Evolutionary conservation across 2,329 filamentous ascomycete species (phyloP), one percentile per base, ranked within the genome.

Genomic region (Colletotrichum spinosum): DNA sequence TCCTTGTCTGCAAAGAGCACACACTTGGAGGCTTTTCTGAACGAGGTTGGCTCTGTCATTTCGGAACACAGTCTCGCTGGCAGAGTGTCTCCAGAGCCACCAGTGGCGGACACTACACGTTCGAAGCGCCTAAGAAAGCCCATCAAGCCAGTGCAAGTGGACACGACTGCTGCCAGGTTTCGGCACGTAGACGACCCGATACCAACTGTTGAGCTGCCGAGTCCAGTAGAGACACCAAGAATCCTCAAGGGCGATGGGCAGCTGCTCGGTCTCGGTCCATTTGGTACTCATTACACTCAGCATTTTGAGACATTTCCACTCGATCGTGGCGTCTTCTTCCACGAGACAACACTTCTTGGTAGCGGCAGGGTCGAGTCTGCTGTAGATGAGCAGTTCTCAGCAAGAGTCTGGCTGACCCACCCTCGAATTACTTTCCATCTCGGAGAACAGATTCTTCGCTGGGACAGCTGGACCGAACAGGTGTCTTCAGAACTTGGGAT

Each of bases 281-380:
- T 87, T 71, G 88, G 88, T 1, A 87, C 85, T 2, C 80, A 82
- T 33, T 90, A 90, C 71, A 85, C 87, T 0, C 81, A 85, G 39
- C 83, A 90, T 70, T 91, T 91, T 67, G 87, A 90, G 50, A 74
- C 87, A 5, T 88, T 89, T 57, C 87, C 88, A 15, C 75, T 90
- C 37, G 82, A 85, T 44, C 70, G 74, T 7, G 83, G 83, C 3
- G 80, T 85, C 0, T 90, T 83, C 73, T 90, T 90, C 57, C 87
- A 90, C 59, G 80, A 84, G 66, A 84, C 79, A 56, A 90, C 87
- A 0, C 72, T 90, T 35, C 76, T 90, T 49, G 88, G 88, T 8
- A 82, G 80, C 68, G 87, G 87, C 2, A 74, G 78, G 1, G 70
- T 90, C 6, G 72, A 77, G 15, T 76, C 77, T 35, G 79, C 80